phyloP scores from a whole-genome alignment of 2,329 filamentous ascomycete genomes.

The Pestalotiopsis sp. region DNA sequence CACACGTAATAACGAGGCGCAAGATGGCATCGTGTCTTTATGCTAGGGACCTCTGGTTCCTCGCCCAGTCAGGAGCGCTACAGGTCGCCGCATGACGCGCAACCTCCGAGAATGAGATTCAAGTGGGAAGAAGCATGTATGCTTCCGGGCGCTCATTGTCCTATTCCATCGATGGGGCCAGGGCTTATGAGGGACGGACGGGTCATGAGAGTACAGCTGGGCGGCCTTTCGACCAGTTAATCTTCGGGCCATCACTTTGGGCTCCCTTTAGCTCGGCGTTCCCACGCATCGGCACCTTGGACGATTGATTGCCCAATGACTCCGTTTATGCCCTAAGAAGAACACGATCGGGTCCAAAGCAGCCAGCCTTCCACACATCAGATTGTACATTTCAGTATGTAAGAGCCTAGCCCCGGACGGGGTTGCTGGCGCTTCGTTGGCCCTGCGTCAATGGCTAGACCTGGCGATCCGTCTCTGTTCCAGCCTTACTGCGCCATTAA shows the following conservation, averaged over 20 bases:
- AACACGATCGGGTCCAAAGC: conserved; percentile 1
- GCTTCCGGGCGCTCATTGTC: conserved; percentile 22
- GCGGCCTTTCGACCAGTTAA: conserved; percentile 27
- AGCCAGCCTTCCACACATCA: conserved; percentile 9
- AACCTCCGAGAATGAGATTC: conserved; percentile 18
- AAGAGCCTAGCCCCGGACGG: not conserved
- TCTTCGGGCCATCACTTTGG: conserved; percentile 29
- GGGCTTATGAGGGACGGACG: not conserved
- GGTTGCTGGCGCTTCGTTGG: conserved; percentile 28
- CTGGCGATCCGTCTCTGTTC: conserved; percentile 21
- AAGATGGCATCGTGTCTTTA: conserved; percentile 10
- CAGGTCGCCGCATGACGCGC: conserved; percentile 7
- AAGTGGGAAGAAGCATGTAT: conserved; percentile 35
- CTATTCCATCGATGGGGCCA: conserved; percentile 17
- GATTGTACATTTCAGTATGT: not conserved
- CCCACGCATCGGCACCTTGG: conserved; percentile 15
- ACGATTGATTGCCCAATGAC: conserved; percentile 21
- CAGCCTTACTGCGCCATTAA: not conserved
- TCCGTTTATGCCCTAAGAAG: conserved; percentile 8
- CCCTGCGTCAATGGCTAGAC: conserved; percentile 34
- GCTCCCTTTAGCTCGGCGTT: conserved; percentile 26
- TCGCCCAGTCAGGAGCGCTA: conserved; percentile 14
- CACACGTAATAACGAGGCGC: conserved; percentile 13
- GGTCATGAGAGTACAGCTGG: conserved; percentile 18
- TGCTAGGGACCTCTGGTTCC: not conserved